A percentile compares a stretch with the other conserved stretches of the same genome.
Conservation (phyloP, 116 monocot species). For the Zostera marina region DNA sequence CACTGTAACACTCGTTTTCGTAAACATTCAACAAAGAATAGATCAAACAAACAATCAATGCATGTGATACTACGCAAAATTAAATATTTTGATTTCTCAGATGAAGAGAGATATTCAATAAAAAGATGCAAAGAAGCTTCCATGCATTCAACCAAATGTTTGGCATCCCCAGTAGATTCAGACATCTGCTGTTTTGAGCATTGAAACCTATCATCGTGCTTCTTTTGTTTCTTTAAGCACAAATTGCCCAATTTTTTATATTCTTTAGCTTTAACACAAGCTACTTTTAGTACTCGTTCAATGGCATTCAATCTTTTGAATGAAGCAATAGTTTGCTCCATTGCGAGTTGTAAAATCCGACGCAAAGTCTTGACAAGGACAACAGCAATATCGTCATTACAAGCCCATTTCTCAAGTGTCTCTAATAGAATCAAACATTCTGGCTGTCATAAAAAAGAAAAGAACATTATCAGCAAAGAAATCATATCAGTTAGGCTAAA, state of each 20-base stretch:
- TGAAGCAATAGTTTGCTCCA: conserved; percentile 43
- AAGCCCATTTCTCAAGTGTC: conserved; percentile 61
- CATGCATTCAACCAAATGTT: conserved; percentile 32
- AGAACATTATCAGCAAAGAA: not conserved
- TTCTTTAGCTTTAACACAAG: conserved; percentile 64
- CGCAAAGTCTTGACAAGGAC: conserved; percentile 59
- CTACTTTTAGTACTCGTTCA: conserved; percentile 57
- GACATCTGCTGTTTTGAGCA: not conserved
- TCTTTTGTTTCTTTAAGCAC: not conserved
- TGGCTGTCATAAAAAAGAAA: conserved; percentile 37
- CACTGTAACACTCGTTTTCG: conserved; percentile 42
- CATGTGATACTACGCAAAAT: conserved; percentile 56
- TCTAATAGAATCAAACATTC: conserved; percentile 73
- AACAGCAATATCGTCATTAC: conserved; percentile 47
- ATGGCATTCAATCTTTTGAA: conserved; percentile 54
- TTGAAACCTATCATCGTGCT: not conserved
- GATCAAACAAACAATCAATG: conserved; percentile 76
- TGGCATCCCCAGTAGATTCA: conserved; percentile 10
- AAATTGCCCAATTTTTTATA: conserved; percentile 16
- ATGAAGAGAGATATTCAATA: conserved; percentile 35
- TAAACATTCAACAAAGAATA: conserved; percentile 76
- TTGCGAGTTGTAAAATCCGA: conserved; percentile 56
- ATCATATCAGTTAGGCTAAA: not conserved
- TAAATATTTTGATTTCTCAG: conserved; percentile 41
- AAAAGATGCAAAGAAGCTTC: conserved; percentile 59